These are phyloP conservation scores for Chrysosporium keratinophilum DNA, from an alignment of 2,329 filamentous ascomycete species.

Conservation along the genomic window DNA sequence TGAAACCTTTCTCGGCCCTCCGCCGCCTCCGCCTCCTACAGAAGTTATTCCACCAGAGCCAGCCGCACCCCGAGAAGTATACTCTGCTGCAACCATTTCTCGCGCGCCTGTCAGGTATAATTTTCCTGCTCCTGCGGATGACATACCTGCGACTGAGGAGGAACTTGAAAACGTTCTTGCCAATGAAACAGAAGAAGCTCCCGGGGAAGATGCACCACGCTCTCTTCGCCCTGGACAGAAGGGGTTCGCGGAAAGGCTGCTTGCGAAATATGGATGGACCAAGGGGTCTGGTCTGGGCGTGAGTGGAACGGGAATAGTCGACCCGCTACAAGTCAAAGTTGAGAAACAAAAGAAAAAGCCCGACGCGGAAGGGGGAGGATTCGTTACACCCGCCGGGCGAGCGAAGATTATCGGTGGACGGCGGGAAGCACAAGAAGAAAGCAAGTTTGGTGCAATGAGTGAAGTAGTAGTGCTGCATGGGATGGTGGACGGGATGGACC, in stretches of 20 bases:
- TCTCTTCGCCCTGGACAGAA: conserved; percentile 66
- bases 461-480: conserved; percentile 71
- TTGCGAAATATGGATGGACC: conserved; percentile 90
- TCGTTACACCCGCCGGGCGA: conserved; percentile 56
- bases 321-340: conserved; percentile 72
- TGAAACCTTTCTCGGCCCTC: conserved; percentile 19
- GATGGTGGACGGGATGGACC: conserved; percentile 78
- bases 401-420: conserved; percentile 74
- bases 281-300: conserved; percentile 81
- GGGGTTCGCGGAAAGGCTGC: conserved; percentile 75
- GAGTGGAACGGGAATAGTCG: conserved; percentile 68
- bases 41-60: conserved; percentile 30
- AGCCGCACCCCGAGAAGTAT: conserved; percentile 30
- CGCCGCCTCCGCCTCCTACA: conserved; percentile 22
- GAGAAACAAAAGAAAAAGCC: conserved; percentile 72
- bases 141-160: conserved; percentile 45
- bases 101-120: conserved; percentile 67
- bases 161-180: conserved; percentile 41
- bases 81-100: conserved; percentile 54
- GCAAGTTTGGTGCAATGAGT: conserved; percentile 62
- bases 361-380: conserved; percentile 70
- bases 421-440: conserved; percentile 38
- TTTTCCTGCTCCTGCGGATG: conserved; percentile 42
- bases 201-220: conserved; percentile 36
- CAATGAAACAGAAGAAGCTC: conserved; percentile 30